Base-by-base conservation (phyloP, 306 rosid species). In the Prunus davidiana region DNA sequence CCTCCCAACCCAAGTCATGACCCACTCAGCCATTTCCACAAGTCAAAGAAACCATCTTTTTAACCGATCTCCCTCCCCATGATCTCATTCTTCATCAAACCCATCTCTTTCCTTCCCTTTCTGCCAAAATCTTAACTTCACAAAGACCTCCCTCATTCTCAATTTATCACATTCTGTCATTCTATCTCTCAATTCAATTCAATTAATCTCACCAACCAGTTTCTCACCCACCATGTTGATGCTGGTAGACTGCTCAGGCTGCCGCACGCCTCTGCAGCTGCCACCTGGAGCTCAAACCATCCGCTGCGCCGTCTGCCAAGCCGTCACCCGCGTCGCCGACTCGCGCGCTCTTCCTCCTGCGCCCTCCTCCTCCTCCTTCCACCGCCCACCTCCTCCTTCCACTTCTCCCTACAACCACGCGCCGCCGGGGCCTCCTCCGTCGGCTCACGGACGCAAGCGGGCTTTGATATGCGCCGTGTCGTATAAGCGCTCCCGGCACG, bases 381-480 rank as follows among this genome's bases (percentile, higher is more conserved):
- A 54, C 62, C 5, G 12, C 61, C 46, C 28, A 3, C 34, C 43
- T 28, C 62, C 69, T 2, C 63, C 80, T 5, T 27, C 75, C 16
- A 34, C 67, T 18, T 83, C 80, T 14, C 66, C 75, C 22, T 32
- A 67, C 72, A 67, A 25, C 75, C 83, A 60, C 72, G 56, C 73
- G 45, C 82, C 84, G 32, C 64, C 67, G 1, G 69, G 64, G 45
- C 46, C 49, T 16, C 69, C 78, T 22, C 77, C 82, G 8, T 6
- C 76, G 16, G 64, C n/a, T 2, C 83, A 78, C 20, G 84, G 87
- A 24, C 46, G 63, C 22, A 87, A 84, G 80, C 73, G 88, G 27
- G 91, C 91, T 2, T 75, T 87, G 78, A 63, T 87, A 47, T 87
- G 91, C 52, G 91, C 87, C 6, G 83, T 87, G 14, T 79, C 86